A percentile compares a stretch with the other conserved stretches of the same genome.
phyloP scores from a whole-genome alignment of 257 asterid species.

The Nicotiana otophora region DNA sequence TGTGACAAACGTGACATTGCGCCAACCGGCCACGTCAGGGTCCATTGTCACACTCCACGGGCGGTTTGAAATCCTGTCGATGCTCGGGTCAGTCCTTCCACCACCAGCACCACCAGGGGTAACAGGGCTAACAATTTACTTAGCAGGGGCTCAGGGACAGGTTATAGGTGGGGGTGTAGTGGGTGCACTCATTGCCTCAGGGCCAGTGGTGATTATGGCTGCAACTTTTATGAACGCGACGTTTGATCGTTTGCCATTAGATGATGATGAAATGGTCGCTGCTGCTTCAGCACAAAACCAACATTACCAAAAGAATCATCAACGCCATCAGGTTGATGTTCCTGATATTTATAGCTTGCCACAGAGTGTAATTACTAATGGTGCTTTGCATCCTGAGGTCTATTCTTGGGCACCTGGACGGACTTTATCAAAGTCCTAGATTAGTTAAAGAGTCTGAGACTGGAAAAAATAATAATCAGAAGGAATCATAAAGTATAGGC shows the following conservation, averaged over 20 bases:
- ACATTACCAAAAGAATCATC: constrained; percentile 43
- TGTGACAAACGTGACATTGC: constrained; percentile 70
- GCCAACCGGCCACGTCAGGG: constrained; percentile 71
- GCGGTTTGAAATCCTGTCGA: constrained; percentile 67
- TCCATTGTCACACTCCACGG: constrained; percentile 82
- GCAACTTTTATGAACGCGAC: constrained; percentile 82
- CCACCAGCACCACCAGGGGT: constrained; percentile 92
- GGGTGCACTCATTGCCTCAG: constrained; percentile 79
- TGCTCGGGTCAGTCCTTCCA: constrained; percentile 75
- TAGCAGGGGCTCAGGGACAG: constrained; percentile 88
- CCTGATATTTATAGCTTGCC: constrained; percentile 58
- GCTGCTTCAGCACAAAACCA: constrained; percentile 27
- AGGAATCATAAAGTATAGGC: background rate
- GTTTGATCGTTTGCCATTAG: constrained; percentile 70
- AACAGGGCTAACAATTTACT: constrained; percentile 63
- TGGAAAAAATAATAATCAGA: background rate
- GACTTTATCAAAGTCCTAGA: constrained; percentile 35
- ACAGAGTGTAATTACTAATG: constrained; percentile 59
- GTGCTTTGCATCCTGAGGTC: constrained; percentile 39
- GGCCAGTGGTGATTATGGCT: constrained; percentile 92
- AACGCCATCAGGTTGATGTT: constrained; percentile 45
- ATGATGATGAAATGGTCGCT: constrained; percentile 39
- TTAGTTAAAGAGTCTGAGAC: background rate
- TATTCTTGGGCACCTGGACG: constrained; percentile 56
- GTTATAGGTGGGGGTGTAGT: constrained; percentile 82